phyloP scores from a whole-genome alignment of 495 filamentous ascomycete genomes.

The Copromyces sp. region DNA sequence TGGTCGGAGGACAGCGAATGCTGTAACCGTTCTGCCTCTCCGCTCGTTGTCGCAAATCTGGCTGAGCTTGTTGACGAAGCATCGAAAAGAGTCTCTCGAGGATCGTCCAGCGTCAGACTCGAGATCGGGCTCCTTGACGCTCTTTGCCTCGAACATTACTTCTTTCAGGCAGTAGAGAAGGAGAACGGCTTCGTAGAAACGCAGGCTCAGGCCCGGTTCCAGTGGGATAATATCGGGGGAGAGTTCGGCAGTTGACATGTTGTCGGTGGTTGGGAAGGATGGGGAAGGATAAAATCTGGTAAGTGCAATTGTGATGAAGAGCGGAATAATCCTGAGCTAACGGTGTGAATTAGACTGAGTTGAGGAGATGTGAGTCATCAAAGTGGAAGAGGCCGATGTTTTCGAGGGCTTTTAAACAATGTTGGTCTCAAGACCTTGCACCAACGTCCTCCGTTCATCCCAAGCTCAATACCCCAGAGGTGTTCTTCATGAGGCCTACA shows the following conservation, averaged over 20 bases:
- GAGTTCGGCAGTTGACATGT: not conserved
- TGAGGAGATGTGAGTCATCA: not conserved
- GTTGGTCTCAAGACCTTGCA: not conserved
- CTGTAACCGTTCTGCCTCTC: conserved; percentile 12
- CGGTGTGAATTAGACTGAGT: not conserved
- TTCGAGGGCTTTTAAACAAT: not conserved
- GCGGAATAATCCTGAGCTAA: not conserved
- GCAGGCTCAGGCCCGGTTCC: conserved; percentile 1
- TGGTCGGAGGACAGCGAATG: conserved; percentile 10
- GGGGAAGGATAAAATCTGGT: not conserved
- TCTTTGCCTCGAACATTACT: not conserved
- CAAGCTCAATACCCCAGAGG: not conserved
- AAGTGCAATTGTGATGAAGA: not conserved
- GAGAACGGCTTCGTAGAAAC: conserved; percentile 16
- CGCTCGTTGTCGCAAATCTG: conserved; percentile 17
- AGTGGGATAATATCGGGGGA: not conserved
- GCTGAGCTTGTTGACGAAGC: conserved; percentile 19
- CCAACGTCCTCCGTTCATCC: not conserved
- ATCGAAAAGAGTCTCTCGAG: conserved; percentile 3
- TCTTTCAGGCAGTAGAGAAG: conserved; percentile 6
- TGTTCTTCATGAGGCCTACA: not conserved
- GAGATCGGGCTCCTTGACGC: conserved; percentile 6
- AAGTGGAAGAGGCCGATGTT: not conserved
- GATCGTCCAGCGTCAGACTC: conserved; percentile 2
- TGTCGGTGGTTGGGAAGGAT: not conserved